Percentiles rank a stretch among this genome's conserved stretches.
Conservation (phyloP, 1,139 yeast genomes). For the Suhomyces anneliseae region DNA sequence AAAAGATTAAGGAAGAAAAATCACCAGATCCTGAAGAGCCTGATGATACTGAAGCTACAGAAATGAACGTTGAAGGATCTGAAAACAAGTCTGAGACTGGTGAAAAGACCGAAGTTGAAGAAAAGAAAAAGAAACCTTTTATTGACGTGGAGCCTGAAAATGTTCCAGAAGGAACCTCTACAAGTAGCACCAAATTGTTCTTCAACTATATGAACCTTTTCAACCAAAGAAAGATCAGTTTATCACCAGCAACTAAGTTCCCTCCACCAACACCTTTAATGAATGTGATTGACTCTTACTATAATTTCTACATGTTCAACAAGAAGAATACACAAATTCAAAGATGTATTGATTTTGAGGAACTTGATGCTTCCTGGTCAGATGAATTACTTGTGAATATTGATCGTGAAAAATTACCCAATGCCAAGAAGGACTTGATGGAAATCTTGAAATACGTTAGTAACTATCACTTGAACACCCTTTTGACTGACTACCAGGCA, state of each 20-base stretch:
- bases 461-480: constrained; percentile 28
- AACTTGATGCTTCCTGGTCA: constrained; percentile 26
- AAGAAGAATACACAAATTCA: constrained; percentile 27
- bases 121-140: neutral
- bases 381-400: constrained; percentile 30
- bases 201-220: constrained; percentile 53
- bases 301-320: constrained; percentile 36
- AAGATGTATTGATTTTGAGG: constrained; percentile 13
- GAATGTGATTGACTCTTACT: constrained; percentile 57
- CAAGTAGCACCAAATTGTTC: constrained; percentile 4
- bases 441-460: constrained; percentile 40
- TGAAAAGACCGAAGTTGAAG: neutral
- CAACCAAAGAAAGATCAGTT: constrained; percentile 54
- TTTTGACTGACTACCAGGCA: constrained; percentile 30
- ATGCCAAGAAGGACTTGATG: constrained; percentile 37
- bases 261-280: constrained; percentile 63
- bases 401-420: constrained; percentile 32
- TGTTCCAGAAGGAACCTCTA: neutral
- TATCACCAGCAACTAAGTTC: constrained; percentile 75
- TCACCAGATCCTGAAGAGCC: neutral
- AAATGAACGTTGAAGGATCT: neutral
- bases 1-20: neutral
- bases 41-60: neutral
- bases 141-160: neutral
- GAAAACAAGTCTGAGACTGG: neutral